Evolutionary conservation across 2,329 filamentous ascomycete species (phyloP).

Genomic region (Didymella pinodella): DNA sequence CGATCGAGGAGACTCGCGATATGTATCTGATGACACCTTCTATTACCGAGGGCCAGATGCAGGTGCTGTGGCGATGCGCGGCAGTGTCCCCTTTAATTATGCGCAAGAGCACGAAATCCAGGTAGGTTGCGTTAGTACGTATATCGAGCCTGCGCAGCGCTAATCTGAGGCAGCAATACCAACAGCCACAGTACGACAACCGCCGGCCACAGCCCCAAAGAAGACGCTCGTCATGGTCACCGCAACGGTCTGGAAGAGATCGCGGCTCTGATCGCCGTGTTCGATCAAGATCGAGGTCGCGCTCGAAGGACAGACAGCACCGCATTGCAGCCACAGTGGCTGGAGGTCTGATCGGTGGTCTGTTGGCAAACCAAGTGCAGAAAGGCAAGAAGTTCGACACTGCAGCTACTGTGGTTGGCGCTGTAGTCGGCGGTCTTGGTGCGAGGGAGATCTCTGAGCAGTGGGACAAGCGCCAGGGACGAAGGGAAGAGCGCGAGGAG

Average conservation of each 20-base stretch:
- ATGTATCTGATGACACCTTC: slow-evolving; percentile 28
- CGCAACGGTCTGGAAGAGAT: slow-evolving; percentile 31
- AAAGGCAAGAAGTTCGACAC: slow-evolving; percentile 42
- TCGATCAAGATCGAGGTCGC: slow-evolving; percentile 27
- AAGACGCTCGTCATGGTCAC: slow-evolving; percentile 41
- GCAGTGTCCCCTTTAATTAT: slow-evolving; percentile 19
- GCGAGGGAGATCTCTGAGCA: slow-evolving; percentile 39
- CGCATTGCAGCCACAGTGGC: slow-evolving; percentile 39
- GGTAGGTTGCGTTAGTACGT: slow-evolving; percentile 21
- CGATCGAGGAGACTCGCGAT: slow-evolving; percentile 23
- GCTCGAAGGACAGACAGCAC: slow-evolving; percentile 33
- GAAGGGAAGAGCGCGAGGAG: slow-evolving; percentile 23
- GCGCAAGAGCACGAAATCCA: slow-evolving; percentile 26
- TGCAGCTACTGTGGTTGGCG: slow-evolving; percentile 44
- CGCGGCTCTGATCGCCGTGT: slow-evolving; percentile 25
- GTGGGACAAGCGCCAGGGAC: slow-evolving; percentile 27
- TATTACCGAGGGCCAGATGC: slow-evolving; percentile 27
- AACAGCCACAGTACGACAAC: slow-evolving; percentile 15
- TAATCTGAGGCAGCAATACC: slow-evolving; percentile 22
- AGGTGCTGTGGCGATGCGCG: slow-evolving; percentile 27
- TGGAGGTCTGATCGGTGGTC: slow-evolving; percentile 47
- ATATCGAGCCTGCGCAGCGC: not conserved
- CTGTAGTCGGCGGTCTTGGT: slow-evolving; percentile 47
- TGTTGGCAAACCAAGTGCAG: slow-evolving; percentile 36
- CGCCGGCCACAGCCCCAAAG: slow-evolving; percentile 31